Conservation (phyloP, 2,329 filamentous ascomycete genomes). For the Bertia moriformis region DNA sequence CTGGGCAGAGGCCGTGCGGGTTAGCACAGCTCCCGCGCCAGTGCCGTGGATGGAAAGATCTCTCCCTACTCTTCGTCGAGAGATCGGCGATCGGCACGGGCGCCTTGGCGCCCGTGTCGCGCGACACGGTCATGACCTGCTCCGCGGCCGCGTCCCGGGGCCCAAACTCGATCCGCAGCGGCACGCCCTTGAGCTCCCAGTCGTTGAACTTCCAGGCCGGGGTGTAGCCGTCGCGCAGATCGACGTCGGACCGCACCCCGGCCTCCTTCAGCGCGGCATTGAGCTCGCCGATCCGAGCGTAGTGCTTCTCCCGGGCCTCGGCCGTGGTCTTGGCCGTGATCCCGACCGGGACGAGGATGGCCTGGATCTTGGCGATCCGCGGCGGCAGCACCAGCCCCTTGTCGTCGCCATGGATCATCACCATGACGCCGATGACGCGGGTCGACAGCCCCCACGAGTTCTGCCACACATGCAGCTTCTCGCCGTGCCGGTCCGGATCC, state of each 20-base stretch:
- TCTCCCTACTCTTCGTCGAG: too few species aligned
- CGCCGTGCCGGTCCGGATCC: conserved; percentile 69
- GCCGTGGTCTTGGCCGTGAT: conserved; percentile 75
- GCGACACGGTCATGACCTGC: conserved; percentile 71
- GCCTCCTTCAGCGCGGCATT: conserved; percentile 53
- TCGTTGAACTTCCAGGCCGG: conserved; percentile 98
- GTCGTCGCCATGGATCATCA: conserved; percentile 94
- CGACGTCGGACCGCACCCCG: conserved; percentile 65
- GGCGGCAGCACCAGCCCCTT: conserved; percentile 89
- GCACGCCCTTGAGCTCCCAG: conserved; percentile 93
- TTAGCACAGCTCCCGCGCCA: too few species aligned
- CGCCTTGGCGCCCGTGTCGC: conserved; percentile 74
- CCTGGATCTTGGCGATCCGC: conserved; percentile 72
- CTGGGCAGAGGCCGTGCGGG: too few species aligned
- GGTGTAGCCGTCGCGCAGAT: conserved; percentile 77
- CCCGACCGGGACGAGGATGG: conserved; percentile 79
- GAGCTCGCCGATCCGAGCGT: conserved; percentile 62
- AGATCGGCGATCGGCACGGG: conserved; percentile 66
- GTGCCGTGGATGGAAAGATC: too few species aligned
- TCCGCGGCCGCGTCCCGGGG: conserved; percentile 82
- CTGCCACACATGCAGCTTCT: conserved; percentile 83
- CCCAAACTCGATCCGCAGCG: conserved; percentile 85
- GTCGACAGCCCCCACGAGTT: conserved; percentile 97
- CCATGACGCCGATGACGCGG: conserved; percentile 94
- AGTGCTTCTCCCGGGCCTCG: conserved; percentile 64